A percentile compares a stretch with the other conserved stretches of the same genome.
Conservation (phyloP, 1,284 basidiomycete genomes). For the Fistulinella cinereoalba region DNA sequence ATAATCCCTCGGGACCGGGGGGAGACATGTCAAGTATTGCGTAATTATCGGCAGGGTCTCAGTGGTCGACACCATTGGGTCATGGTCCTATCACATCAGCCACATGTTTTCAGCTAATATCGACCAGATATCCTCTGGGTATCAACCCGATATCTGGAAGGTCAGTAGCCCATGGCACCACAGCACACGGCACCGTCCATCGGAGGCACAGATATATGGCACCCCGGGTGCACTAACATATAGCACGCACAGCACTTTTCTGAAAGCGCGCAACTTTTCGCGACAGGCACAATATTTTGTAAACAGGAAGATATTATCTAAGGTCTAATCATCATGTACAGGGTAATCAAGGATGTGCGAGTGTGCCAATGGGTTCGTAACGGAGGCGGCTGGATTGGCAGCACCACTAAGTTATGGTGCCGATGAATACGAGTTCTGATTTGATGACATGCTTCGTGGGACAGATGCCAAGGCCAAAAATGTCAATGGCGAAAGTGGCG, state of each 20-base stretch:
- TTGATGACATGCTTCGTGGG: conserved; percentile 88
- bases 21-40: background rate
- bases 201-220: background rate
- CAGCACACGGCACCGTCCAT: background rate
- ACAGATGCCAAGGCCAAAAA: conserved; percentile 89
- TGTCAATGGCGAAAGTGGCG: conserved; percentile 90
- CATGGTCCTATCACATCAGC: background rate
- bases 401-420: no score
- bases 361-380: background rate
- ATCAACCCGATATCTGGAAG: background rate
- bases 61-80: background rate
- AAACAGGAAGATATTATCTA: background rate
- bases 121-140: background rate
- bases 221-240: background rate
- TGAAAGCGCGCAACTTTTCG: background rate
- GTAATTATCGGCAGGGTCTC: background rate
- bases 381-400: no score
- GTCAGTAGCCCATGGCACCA: background rate
- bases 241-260: background rate
- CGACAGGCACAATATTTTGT: background rate
- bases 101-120: background rate
- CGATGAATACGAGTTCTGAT: no score
- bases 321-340: background rate
- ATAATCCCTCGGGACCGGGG: background rate
- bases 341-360: background rate